Percentiles rank a stretch among this genome's conserved stretches.
These are phyloP conservation scores for Carex littledalei DNA, from an alignment of 176 grass and related monocot genomes.

Conservation along the genomic window DNA sequence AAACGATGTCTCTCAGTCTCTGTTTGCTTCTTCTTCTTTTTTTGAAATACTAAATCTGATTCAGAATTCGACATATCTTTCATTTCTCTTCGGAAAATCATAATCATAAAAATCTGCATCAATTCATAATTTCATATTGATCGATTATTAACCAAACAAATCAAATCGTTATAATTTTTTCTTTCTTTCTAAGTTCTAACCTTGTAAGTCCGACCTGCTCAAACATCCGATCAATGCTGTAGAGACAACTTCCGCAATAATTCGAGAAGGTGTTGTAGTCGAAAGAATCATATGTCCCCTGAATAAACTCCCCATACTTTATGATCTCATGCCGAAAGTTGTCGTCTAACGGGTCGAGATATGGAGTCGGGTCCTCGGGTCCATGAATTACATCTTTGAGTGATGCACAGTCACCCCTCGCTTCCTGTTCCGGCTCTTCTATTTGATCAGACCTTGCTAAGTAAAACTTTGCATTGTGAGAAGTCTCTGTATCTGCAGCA, in stretches of 20 bases:
- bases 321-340: slow-evolving; percentile 37
- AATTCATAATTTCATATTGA: neutral
- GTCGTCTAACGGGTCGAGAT: slow-evolving; percentile 31
- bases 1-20: too few relatives aligned
- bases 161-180: too few relatives aligned
- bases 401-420: slow-evolving; percentile 26
- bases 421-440: neutral
- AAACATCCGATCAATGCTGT: slow-evolving; percentile 19
- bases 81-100: too few relatives aligned
- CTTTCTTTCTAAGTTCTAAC: neutral
- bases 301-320: slow-evolving; percentile 43
- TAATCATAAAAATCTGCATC: neutral
- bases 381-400: slow-evolving; percentile 22
- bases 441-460: neutral
- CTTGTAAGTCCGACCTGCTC: slow-evolving; percentile 23
- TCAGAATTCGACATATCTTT: too few relatives aligned
- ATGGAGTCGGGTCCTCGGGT: slow-evolving; percentile 19
- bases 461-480: neutral
- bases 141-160: neutral
- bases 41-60: too few relatives aligned
- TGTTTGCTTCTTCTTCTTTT: too few relatives aligned
- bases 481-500: neutral
- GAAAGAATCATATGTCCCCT: slow-evolving; percentile 36
- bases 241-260: slow-evolving; percentile 41
- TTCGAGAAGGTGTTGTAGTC: slow-evolving; percentile 34